Conservation (phyloP, 83 land plant species). For the Picea engelmannii region DNA sequence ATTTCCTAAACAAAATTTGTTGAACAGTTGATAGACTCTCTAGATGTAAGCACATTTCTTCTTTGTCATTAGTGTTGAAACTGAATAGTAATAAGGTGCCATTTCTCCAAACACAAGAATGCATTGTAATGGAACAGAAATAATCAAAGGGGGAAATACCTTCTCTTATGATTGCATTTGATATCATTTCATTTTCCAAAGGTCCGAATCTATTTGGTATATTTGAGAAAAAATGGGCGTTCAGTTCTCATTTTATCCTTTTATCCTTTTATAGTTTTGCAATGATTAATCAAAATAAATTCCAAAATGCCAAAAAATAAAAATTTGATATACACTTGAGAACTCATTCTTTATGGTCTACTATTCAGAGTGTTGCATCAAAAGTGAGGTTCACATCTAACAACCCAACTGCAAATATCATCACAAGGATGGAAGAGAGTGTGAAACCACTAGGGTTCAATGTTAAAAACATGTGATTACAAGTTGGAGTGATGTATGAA, state of each 20-base stretch:
- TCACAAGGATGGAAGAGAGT: conserved; percentile 21
- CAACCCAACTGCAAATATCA: conserved; percentile 18
- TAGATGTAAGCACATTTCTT: too few relatives aligned
- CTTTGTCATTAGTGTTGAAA: too few relatives aligned
- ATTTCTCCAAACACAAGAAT: conserved; percentile 7
- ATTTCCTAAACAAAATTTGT: too few relatives aligned
- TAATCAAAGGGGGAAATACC: conserved; percentile 18
- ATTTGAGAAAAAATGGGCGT: conserved; percentile 33
- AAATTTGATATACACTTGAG: too few relatives aligned
- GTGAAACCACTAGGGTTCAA: conserved; percentile 25
- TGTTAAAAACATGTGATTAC: conserved; percentile 20
- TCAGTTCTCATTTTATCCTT: too few relatives aligned
- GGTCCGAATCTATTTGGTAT: conserved; percentile 25
- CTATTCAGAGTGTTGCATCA: neutral
- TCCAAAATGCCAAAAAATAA: too few relatives aligned
- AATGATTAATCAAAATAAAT: neutral
- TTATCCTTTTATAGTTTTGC: too few relatives aligned
- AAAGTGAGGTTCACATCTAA: conserved; percentile 14
- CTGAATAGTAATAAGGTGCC: too few relatives aligned
- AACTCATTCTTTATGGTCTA: too few relatives aligned
- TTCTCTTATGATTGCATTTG: conserved; percentile 37
- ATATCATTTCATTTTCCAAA: conserved; percentile 13
- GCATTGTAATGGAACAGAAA: conserved; percentile 16
- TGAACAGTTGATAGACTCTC: too few relatives aligned
- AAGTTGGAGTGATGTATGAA: conserved; percentile 3